A percentile compares a stretch with the other conserved stretches of the same genome.
These are phyloP conservation scores for Chondrus crispus DNA, from an alignment of 23 red algal species.

Conservation along the genomic window DNA sequence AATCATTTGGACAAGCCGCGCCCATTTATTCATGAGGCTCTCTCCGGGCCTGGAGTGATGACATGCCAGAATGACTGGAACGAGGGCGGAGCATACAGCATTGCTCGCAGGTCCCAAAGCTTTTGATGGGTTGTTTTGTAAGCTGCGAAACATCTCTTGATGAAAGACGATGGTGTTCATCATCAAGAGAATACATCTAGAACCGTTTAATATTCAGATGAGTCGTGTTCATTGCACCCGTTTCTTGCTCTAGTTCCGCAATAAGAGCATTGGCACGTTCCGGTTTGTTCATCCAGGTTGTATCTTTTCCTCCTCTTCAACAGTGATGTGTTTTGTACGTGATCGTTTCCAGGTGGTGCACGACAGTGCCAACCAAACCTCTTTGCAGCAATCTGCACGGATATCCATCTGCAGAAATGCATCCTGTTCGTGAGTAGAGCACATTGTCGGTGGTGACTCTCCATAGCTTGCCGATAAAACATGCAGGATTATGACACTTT, in stretches of 20 bases:
- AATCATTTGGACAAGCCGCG: too few relatives aligned
- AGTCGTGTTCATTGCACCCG: background rate
- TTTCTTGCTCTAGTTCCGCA: background rate
- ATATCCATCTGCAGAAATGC: background rate
- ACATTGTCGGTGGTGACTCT: background rate
- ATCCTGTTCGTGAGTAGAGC: too few relatives aligned
- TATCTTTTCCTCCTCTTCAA: background rate
- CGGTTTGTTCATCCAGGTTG: background rate
- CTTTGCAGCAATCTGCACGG: background rate
- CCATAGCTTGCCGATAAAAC: background rate
- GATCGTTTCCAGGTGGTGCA: too few relatives aligned
- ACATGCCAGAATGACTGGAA: background rate
- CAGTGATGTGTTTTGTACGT: too few relatives aligned
- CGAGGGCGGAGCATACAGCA: background rate
- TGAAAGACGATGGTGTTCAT: background rate
- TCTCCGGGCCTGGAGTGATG: background rate
- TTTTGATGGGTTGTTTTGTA: constrained; percentile 16
- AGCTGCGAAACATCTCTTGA: background rate
- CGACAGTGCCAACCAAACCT: too few relatives aligned
- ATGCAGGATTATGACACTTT: background rate
- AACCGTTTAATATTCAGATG: background rate
- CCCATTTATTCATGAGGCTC: background rate
- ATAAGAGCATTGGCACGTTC: background rate
- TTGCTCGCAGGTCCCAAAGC: constrained; percentile 5
- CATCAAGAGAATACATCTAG: background rate